phyloP scores from a whole-genome alignment of 2,329 filamentous ascomycete species.

The Colletotrichum costaricense region DNA sequence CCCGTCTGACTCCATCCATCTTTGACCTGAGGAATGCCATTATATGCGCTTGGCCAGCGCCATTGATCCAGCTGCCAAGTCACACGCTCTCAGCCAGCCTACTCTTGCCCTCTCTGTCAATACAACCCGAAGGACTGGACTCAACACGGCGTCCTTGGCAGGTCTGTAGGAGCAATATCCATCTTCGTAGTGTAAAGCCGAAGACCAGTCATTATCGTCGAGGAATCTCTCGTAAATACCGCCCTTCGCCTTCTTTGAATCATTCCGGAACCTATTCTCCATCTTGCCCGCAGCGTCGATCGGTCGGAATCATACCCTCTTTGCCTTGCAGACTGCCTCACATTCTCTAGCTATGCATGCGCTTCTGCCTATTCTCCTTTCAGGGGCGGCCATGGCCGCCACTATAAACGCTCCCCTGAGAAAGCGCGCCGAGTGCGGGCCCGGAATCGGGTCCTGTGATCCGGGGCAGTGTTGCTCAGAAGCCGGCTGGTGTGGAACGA shows the following conservation, averaged over 20 bases:
- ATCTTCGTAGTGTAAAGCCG: neutral
- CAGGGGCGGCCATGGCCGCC: constrained; percentile 29
- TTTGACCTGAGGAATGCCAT: neutral
- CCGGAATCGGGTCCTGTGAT: constrained; percentile 48
- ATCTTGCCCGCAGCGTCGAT: constrained; percentile 27
- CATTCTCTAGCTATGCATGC: constrained; percentile 27
- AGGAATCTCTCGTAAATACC: constrained; percentile 29
- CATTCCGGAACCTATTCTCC: neutral
- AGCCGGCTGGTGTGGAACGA: constrained; percentile 50
- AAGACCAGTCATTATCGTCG: neutral
- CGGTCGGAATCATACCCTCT: constrained; percentile 29
- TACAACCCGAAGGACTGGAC: neutral
- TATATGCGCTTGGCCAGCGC: constrained; percentile 26
- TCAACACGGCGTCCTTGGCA: constrained; percentile 21
- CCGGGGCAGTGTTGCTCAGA: constrained; percentile 50
- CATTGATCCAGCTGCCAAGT: constrained; percentile 26
- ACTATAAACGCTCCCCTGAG: constrained; percentile 24
- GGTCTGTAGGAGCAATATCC: neutral
- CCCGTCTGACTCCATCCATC: constrained; percentile 10
- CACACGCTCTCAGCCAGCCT: neutral
- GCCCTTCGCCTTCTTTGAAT: constrained; percentile 11
- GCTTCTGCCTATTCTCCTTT: constrained; percentile 28
- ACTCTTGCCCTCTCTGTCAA: neutral
- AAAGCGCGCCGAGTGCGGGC: constrained; percentile 45
- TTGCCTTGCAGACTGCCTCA: constrained; percentile 11